Conservation (phyloP, 352 stramenopile species). For the Pythium scleroteichum region DNA sequence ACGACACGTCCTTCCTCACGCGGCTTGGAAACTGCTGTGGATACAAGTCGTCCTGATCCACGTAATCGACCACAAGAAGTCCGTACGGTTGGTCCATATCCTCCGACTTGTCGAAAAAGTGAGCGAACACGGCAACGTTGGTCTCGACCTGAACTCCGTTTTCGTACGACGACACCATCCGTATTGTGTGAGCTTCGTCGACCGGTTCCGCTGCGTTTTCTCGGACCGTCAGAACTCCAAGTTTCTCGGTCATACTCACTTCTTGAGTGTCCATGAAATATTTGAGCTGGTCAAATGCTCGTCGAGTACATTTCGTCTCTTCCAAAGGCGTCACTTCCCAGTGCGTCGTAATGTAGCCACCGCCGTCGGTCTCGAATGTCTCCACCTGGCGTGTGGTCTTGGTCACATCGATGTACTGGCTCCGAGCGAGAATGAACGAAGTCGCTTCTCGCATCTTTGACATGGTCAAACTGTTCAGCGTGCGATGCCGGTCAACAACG, state of each 20-base stretch:
- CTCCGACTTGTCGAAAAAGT: conserved; percentile 4
- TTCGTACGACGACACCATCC: conserved; percentile 14
- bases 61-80: conserved; percentile 2
- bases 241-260: conserved; percentile 22
- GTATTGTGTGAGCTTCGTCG: neutral
- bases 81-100: neutral
- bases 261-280: conserved; percentile 19
- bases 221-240: conserved; percentile 22
- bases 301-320: neutral
- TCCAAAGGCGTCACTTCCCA: conserved; percentile 18
- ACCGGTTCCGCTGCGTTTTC: conserved; percentile 16
- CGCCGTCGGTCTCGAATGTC: neutral
- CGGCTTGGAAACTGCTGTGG: neutral
- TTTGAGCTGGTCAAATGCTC: conserved; percentile 7
- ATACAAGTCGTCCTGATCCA: conserved; percentile 18
- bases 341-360: conserved; percentile 11
- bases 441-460: conserved; percentile 9
- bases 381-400: conserved; percentile 4
- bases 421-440: conserved; percentile 3
- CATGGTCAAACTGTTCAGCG: neutral
- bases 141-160: conserved; percentile 17
- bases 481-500: neutral
- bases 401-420: conserved; percentile 1
- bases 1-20: neutral
- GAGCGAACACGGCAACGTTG: conserved; percentile 1